Base-by-base conservation (phyloP, 2,329 filamentous ascomycete species). In the Shiraia bambusicola region DNA sequence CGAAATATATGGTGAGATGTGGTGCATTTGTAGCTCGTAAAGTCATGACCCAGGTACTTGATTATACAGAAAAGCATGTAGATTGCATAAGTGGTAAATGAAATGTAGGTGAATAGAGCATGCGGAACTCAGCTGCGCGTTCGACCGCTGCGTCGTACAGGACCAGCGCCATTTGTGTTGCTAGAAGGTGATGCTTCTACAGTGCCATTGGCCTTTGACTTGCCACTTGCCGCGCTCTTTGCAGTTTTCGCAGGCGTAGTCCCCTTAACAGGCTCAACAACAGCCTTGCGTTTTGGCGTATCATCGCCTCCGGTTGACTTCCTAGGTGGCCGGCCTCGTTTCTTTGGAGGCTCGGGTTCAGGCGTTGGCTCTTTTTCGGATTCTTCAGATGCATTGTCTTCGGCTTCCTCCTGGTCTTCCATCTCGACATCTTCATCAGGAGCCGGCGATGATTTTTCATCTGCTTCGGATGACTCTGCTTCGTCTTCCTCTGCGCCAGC, bases 361-460 rank as follows among this genome's bases (percentile, higher is more conserved):
- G 45, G 36, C 6, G 52, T 51, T 30, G 37, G 44, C 24, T 59
- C 57, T n/a, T 40, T 24, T 9, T 50, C 37, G 6, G 46, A 46
- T 16, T 43, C 33, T 9, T 57, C 50, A 17, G 49, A 45, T 37
- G 52, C 45, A 16, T 51, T 40, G 29, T 35, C 47, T 14, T 35
- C 42, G 4, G 31, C 40, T 28, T 50, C 48, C 22, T 55, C 51
- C 11, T 38, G 28, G 10, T 65, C 56, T 16, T 41, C 54, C 59
- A 64, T 64, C 17, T 66, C 63, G 13, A 60, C 54, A 29, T 67
- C 64, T 35, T 59, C 47, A 13, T 58, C 53, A 11, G 50, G 49
- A 32, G 49, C 49, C 7, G 50, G 52, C 10, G 45, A 40, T 19
- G 49, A 47, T 12, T 41, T 31, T 2, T 49, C 49, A 8, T 50